Conservation (phyloP, 192 early-diverging fungal species). For the Backusella parvicylindrica region DNA sequence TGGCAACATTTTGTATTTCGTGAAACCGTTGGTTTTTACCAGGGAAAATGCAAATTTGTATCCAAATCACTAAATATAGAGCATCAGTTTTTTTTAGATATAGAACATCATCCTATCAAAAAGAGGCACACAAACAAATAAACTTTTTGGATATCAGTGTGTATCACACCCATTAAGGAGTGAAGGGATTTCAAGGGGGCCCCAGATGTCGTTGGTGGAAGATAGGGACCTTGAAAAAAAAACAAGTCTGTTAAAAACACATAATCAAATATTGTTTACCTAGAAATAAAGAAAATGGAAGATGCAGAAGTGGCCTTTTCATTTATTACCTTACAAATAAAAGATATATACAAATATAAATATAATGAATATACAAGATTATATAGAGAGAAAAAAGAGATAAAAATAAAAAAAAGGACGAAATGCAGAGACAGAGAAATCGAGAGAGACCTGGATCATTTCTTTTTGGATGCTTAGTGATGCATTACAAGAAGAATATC, state of each 20-base stretch:
- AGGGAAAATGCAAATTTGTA: too few species aligned
- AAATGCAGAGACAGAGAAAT: background rate
- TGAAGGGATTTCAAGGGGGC: background rate
- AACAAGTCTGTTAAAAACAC: background rate
- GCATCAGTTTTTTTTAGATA: background rate
- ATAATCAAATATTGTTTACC: too few species aligned
- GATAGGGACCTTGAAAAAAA: background rate
- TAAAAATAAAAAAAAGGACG: background rate
- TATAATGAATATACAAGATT: background rate
- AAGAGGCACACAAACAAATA: background rate
- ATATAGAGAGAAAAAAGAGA: background rate
- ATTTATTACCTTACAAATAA: background rate
- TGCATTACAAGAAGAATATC: background rate
- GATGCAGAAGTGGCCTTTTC: background rate
- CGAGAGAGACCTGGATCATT: background rate
- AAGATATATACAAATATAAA: background rate
- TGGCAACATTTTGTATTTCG: background rate
- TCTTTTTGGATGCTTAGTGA: background rate
- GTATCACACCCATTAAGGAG: background rate
- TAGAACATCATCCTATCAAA: background rate
- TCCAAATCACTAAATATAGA: background rate
- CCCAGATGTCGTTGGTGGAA: background rate
- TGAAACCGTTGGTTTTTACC: background rate
- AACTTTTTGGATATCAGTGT: background rate
- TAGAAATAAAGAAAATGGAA: background rate